Base-by-base conservation (phyloP, 495 filamentous ascomycete species). In the Zalerion maritima region DNA sequence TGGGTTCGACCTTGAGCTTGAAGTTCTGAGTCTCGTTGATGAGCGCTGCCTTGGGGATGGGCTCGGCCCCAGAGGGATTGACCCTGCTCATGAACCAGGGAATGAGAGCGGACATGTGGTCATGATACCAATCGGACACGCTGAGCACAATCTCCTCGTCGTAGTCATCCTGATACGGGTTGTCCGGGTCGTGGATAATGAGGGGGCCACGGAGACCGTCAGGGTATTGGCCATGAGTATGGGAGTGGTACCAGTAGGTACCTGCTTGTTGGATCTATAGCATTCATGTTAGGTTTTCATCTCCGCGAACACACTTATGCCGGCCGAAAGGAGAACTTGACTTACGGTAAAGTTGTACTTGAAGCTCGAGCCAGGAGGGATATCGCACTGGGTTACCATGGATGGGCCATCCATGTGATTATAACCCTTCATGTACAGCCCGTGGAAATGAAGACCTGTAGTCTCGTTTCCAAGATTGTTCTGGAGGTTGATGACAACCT, bases 241-340 rank as follows among this genome's bases (percentile, higher is more conserved):
- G 80, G 8, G 73, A 81, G 46, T 86, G 80, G 41, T 85, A 86
- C 81, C 81, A 86, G 50, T 81, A 85, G 0, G 78, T 81, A 17
- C 80, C 80, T 7, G 69, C 69, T 46, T 84, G 74, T 34, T 77
- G 56, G 12, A 69, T 44, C 51, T 81, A 45, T 4, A 19, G 1
- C 9, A 1, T 26, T 13, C 15, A 21, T 23, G 12, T 16, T 30
- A 18, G 4, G 5, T 4, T 12, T 8, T 3, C 11, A 11, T 2
- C 21, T 3, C 8, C 2, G 23, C 5, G 3, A 4, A 3, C 4
- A 14, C 5, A 6, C 36, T 9, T 1, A 12, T 17, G 8, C 12
- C 7, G 31, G 20, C 18, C n/a, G 9, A 13, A 6, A 9, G 18
- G 5, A 26, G 1, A 14, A 8, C 17, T 6, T 27, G 9, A 46